Evolutionary conservation across 139 green algal species (phyloP), one percentile per base, ranked within the genome.

Genomic region (Chlorella ohadii): DNA sequence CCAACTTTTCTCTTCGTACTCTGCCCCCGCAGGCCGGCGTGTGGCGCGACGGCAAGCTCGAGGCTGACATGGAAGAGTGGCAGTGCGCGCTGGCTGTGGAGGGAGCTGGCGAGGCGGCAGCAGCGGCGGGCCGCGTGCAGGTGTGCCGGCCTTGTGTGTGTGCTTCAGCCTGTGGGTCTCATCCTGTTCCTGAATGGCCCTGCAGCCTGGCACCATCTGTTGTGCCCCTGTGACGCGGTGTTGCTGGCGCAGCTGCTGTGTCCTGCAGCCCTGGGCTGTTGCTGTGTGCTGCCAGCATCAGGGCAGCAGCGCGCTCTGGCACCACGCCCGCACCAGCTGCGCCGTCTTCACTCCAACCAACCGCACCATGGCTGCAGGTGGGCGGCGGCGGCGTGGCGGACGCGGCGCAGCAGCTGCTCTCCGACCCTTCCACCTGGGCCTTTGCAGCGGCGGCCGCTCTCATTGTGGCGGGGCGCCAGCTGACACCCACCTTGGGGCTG

Each of bases 61-160:
- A 88, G 25, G 56, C 75, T 7, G 84, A 89, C 6, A 82, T 96
- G 85, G 91, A 94, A 79, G 84, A 93, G 70, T 91, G 87, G 89
- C 91, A 96, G 84, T 96, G 93, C 75, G 87, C 90, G 7, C 79
- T 90, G 76, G 93, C 94, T 41, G 92, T 93, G 33, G 89, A 93
- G 36, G 91, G 90, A 39, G 94, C 94, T 1, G 87, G 88, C 38
- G 87, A 94, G 61, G 91, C 92, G 17, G 93, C 94, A 0, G 39
- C 86, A 0, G 92, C 92, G 28, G 93, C 94, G 2, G 34, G 79
- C 31, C 78, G 56, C 25, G 89, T 92, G 27, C 44, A 67, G 51
- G 51, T 59, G 51, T 13, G 51, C 12, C 44, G 9, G 44, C 9
- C 9, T 51, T 9, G 51, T 13, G 44, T 6, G 7, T 55, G 44